Base-by-base conservation (phyloP, 2,329 filamentous ascomycete genomes). In the Fusarium buxicola region DNA sequence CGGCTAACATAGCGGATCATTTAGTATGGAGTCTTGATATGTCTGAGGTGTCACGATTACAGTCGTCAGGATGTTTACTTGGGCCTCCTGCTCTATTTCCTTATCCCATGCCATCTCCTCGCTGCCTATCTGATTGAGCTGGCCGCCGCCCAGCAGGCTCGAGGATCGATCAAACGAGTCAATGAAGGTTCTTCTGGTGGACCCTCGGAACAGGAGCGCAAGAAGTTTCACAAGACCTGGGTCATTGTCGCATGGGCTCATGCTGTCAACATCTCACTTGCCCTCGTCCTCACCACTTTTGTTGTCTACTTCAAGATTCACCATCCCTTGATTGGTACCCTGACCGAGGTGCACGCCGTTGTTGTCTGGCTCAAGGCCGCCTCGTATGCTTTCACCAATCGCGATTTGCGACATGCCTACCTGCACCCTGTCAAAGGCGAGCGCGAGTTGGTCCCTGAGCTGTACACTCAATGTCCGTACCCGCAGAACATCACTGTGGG, bases 301-400 rank as follows among this genome's bases (percentile, higher is more conserved):
- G 88, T 93, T 15, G 94, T 99, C 15, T 99, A 97, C 80, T 94
- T 89, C 76, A 85, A 91, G 75, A 92, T 99, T 66, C 87, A 96
- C 76, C 95, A 99, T 76, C 95, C 95, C 0, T 85, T 96, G 15
- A 96, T 99, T 68, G 95, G 95, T 36, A 97, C 93, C 1, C 80
- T 97, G 44, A 93, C 91, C 63, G 92, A 98, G 77, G 79, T 96
- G 59, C 95, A 99, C 74, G 93, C 94, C 63, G 89, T 98, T 70
- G 91, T 98, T 52, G 94, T 98, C 46, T 97, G 94, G 89, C 85
- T 99, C 71, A 99, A 99, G 81, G 94, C 91, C 28, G 92, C 92
- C 64, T 97, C 94, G 0, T 99, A 98, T 74, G 95, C 94, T 21
- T 91, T 98, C 71, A 98, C 95, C 24, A 99, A 99, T 76, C 89